phyloP scores from a whole-genome alignment of 2,329 filamentous ascomycete species.

The Aspergillus fijiensis region DNA sequence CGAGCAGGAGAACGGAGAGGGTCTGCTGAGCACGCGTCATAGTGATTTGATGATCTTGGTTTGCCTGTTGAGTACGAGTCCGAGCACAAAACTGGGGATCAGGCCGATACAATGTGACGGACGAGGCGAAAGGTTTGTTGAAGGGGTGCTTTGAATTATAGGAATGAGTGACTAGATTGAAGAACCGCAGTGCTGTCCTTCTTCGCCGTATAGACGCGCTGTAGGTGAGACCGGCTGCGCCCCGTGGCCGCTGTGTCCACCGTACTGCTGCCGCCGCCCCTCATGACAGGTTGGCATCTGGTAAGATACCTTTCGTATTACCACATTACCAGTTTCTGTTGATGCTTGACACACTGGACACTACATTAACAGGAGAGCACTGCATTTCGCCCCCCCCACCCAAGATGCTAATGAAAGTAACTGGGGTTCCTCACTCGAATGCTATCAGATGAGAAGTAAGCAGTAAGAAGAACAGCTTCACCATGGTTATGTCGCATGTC shows the following conservation, averaged over 20 bases:
- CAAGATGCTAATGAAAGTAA: no score
- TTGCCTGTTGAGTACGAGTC: background rate
- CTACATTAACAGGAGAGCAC: no score
- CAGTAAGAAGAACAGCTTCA: no score
- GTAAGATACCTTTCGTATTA: background rate
- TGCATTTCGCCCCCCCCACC: no score
- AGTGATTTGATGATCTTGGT: conserved; percentile 43
- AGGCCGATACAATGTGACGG: background rate
- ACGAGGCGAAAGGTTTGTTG: background rate
- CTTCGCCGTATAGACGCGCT: background rate
- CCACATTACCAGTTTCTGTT: background rate
- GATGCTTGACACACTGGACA: no score
- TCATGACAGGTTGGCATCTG: background rate
- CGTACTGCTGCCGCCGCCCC: background rate
- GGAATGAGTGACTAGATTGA: conserved; percentile 2
- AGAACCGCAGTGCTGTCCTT: background rate
- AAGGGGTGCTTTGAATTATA: background rate
- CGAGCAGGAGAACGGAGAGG: conserved; percentile 80
- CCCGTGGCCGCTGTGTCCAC: conserved; percentile 4
- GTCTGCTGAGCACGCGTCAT: conserved; percentile 97
- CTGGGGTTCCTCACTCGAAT: no score
- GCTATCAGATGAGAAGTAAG: no score
- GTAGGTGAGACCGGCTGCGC: background rate
- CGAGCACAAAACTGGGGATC: background rate
- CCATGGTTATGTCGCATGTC: background rate